Evolutionary conservation across 225 moss, liverwort and hornwort genomes (phyloP).

Genomic region (Takakia lepidozioides): DNA sequence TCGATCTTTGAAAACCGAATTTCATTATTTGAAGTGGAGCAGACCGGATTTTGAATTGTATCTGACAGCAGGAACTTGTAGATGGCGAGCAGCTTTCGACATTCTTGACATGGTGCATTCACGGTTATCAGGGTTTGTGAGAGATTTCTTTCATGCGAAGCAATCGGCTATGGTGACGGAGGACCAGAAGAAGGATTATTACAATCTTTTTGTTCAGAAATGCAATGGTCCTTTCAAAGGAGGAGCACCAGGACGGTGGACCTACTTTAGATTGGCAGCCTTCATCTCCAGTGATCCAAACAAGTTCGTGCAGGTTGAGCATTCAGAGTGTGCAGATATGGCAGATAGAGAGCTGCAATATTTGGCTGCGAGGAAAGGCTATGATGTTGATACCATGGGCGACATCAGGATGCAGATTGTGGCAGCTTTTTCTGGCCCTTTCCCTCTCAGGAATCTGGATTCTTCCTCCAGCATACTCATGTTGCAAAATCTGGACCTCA

Average conservation of each 20-base stretch:
- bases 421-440: neutral
- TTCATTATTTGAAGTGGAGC: neutral
- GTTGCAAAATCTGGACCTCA: neutral
- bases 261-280: neutral
- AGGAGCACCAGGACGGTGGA: neutral
- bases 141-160: neutral
- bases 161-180: neutral
- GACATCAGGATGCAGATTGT: neutral
- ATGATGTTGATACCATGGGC: neutral
- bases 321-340: neutral
- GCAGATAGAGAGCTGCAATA: slow-evolving; percentile 1
- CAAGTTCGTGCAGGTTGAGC: neutral
- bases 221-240: neutral
- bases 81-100: slow-evolving; percentile 3
- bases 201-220: neutral
- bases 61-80: neutral
- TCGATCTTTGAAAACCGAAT: neutral
- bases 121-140: neutral
- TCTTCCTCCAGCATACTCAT: neutral
- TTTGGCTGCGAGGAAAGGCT: neutral
- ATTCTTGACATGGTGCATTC: neutral
- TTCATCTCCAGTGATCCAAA: neutral
- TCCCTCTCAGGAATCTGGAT: neutral
- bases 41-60: neutral
- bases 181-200: neutral